Conservation (phyloP, 176 grass and related monocot genomes). For the Avena eriantha region DNA sequence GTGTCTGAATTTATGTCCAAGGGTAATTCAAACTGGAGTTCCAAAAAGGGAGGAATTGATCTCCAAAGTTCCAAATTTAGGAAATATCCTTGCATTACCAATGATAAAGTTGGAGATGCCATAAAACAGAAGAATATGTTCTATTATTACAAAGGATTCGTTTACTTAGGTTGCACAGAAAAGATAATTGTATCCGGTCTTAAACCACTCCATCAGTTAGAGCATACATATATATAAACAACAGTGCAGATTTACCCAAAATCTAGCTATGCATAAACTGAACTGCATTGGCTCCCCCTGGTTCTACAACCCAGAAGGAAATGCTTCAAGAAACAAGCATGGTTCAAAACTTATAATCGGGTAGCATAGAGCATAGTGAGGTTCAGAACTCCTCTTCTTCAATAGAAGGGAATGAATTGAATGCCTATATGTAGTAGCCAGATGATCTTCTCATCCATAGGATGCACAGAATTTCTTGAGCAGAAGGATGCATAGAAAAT, state of each 20-base stretch:
- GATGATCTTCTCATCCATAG: constrained; percentile 24
- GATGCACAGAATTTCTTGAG: constrained; percentile 1
- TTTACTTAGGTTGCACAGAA: background rate
- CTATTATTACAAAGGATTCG: background rate
- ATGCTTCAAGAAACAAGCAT: background rate
- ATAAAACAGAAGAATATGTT: background rate
- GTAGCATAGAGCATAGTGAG: background rate
- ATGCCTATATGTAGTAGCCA: background rate
- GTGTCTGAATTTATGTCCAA: background rate
- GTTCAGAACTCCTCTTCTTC: background rate
- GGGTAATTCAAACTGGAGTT: background rate
- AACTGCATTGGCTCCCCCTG: background rate
- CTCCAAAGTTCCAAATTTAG: background rate
- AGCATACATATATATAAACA: constrained; percentile 11
- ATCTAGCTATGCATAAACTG: background rate
- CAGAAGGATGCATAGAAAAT: constrained; percentile 15
- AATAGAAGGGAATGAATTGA: background rate
- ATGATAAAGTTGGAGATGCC: background rate
- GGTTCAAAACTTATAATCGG: background rate
- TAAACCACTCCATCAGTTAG: constrained; percentile 5
- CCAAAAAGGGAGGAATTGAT: background rate
- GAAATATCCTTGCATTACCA: background rate
- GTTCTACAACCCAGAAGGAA: background rate
- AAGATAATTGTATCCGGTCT: constrained; percentile 7
- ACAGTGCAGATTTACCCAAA: background rate